Base-by-base conservation (phyloP, 2,329 filamentous ascomycete genomes). In the Aquanectria penicillioides region DNA sequence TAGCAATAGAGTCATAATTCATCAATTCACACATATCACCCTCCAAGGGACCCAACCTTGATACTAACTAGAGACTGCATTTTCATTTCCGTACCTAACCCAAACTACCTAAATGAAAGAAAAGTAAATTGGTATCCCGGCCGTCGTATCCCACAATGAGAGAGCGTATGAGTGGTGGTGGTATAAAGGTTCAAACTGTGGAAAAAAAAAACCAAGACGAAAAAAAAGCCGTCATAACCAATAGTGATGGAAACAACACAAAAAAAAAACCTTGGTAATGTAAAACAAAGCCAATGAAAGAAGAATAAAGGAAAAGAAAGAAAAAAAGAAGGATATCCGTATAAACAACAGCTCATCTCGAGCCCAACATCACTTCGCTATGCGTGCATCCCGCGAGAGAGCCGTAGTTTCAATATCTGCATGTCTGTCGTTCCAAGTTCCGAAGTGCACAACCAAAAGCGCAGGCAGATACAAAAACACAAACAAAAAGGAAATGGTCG, bases 381-480 rank as follows among this genome's bases (percentile, higher is more conserved):
- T 69, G 57, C 59, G 52, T 62, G 67, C 67, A 69, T 69, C 67
- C 61, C 67, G 67, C 63, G 67, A 68, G 67, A 69, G 67, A 69
- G 67, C 65, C 59, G 59, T 63, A 55, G 63, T 58, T 31, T 60
- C 49, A 64, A 56, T 66, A 65, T 66, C 57, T 67, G 63, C 59
- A 65, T 54, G 40, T 60, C 57, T 65, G 61, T 60, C 53, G 49
- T 65, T 66, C 49, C 65, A 62, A 64, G 62, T 60, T 66, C 63
- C 64, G 63, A 51, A 55, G 56, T 36, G 34, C 29, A 51, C 26
- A 57, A 61, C 54, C 22, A 44, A 46, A 58, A 54, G n/a, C 15
- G 41, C 34, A 55, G 38, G 59, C 26, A 52, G 36, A 59, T 26
- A 26, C 33, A 54, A 57, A 31, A 33, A 26, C 29, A 41, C 29